Evolutionary conservation across 805 yeast species (phyloP), one percentile per base, ranked within the genome.

Genomic region (Yamadazyma olivae): DNA sequence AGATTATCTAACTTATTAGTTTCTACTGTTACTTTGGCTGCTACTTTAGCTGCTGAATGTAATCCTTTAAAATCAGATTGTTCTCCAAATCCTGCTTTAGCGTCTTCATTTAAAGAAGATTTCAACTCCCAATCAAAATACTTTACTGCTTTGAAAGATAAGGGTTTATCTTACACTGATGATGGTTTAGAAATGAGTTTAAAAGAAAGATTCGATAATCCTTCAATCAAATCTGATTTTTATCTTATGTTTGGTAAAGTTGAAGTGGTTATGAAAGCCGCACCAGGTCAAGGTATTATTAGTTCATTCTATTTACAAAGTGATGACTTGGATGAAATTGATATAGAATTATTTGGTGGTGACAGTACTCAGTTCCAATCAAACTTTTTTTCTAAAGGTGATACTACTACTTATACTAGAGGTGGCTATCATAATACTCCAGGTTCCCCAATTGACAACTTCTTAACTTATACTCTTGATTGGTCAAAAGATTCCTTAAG

Each of bases 271-370:
- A 56, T 84, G 41, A 72, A 81, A 55, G 84, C 90, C 13, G 90
- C 95, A 3, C 64, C 74, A 12, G 96, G 96, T 17, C 60, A 59
- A 14, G 96, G 96, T 43, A 71, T 90, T 27, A 77, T 88, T 10
- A 83, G 96, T 0, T 81, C 93, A 2, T 77, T 89, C 47, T 86
- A 81, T 45, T 69, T 89, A 36, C 95, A 87, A 54, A 65, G 74
- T 29, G 96, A 90, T 56, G 95, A 83, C 51, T 67, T 82, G 45
- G 97, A 90, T 60, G 97, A 90, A 61, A 79, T 90, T 31, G 97
- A 90, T 61, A 53, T 84, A 32, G 96, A 90, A 59, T 83, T 93
- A 81, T 69, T 84, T 30, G 96, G 96, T 14, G 79, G 85, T 32
- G 95, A 89, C 54, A 67, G 68, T 17, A 70, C 76, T 27, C 81